A percentile compares a stretch with the other conserved stretches of the same genome.
phyloP scores from a whole-genome alignment of 306 rosid species.

The Gastrolobium villosum region DNA sequence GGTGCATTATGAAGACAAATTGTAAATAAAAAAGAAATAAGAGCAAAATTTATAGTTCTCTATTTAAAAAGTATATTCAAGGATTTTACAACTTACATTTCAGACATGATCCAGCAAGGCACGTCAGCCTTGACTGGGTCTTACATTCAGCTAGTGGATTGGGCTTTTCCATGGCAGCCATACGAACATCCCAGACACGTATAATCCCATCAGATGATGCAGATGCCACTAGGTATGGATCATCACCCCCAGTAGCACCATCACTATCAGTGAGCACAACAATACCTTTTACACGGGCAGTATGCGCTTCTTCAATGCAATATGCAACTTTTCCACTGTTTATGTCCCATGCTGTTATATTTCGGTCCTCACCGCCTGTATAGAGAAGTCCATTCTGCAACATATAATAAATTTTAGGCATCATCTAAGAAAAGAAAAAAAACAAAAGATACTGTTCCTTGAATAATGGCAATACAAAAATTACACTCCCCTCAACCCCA shows the following conservation, averaged over 20 bases:
- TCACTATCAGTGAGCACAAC: conserved; percentile 63
- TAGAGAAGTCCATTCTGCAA: conserved; percentile 82
- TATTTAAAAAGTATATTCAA: neutral
- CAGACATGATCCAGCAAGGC: conserved; percentile 87
- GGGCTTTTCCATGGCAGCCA: conserved; percentile 71
- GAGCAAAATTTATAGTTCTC: neutral
- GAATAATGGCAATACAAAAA: neutral
- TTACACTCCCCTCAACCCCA: neutral
- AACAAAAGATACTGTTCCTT: neutral
- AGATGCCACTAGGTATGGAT: conserved; percentile 80
- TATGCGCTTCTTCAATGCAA: conserved; percentile 79
- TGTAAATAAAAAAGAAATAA: conserved; percentile 11
- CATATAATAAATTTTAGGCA: conserved; percentile 16
- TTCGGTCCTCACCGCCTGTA: conserved; percentile 86
- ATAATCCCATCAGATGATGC: conserved; percentile 91
- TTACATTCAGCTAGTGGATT: conserved; percentile 82
- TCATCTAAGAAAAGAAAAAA: neutral
- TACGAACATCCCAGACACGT: conserved; percentile 95
- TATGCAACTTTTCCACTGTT: conserved; percentile 83
- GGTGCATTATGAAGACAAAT: neutral
- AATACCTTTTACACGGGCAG: conserved; percentile 85
- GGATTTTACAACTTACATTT: conserved; percentile 63
- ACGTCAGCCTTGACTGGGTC: conserved; percentile 85
- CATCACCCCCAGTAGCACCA: conserved; percentile 61
- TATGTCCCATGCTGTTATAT: conserved; percentile 84